Evolutionary conservation across 1,284 basidiomycete species (phyloP), one percentile per base, ranked within the genome.

Genomic region (Rhodotorula sp.): DNA sequence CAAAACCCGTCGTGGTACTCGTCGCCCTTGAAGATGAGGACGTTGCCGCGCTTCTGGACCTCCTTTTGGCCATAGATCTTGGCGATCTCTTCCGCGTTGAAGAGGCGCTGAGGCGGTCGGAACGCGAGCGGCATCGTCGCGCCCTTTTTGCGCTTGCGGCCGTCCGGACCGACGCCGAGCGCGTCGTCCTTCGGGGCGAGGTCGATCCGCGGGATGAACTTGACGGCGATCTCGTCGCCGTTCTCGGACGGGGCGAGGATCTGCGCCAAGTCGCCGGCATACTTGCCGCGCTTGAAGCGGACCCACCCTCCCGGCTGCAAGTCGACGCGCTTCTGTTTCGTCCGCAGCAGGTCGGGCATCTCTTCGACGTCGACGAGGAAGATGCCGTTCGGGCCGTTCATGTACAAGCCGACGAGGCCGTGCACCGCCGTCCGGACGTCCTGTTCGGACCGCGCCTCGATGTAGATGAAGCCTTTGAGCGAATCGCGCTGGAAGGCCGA

Each of bases 401-500:
- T 86, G 82, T 94, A 99, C 65, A 96, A 89, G 67, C 95, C 96
- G 65, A 98, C 92, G 58, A 99, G 89, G 48, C 95, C 96, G 68
- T 88, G 87, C 80, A 92, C 88, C 3, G 95, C 94, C 63, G 90
- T 87, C 75, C 86, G 87, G 70, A 98, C 96, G 78, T 94, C 89
- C 70, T 92, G 90, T 43, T 92, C 87, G 74, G 90, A 90, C 61
- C 91, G 87, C 10, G 96, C 93, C 82, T 99, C 96, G 68, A 99
- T 89, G 81, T 97, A 99, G 77, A 99, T 90, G 87, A 93, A 92
- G 1, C 95, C 96, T 0, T 91, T 90, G 3, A 99, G 85, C 2
- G 95, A 96, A 81, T 98, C 95, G 62, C 95, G 90, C 82, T 95
- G 92, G 83, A 99, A 99, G 3, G 92, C 92, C 10, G 96, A 95